These are phyloP conservation scores for Tardiomyces depauwii DNA, from an alignment of 1,139 yeast genomes.

Conservation along the genomic window DNA sequence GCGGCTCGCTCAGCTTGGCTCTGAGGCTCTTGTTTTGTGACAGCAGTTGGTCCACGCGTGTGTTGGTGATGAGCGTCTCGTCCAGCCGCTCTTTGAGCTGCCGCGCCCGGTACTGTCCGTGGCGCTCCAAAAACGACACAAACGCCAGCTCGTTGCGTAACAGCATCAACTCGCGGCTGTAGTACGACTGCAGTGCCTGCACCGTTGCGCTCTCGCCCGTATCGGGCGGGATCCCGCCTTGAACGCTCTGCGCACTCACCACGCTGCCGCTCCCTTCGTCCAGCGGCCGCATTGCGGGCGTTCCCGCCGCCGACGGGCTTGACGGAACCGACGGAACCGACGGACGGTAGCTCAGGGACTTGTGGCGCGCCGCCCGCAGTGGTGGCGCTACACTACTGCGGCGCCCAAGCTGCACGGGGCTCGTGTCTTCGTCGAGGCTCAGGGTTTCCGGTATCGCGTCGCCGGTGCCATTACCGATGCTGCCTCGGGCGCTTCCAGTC, in stretches of 20 bases:
- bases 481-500: constrained; percentile 1
- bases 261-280: not conserved
- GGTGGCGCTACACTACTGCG: not conserved
- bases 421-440: not conserved
- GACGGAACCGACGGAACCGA: not conserved
- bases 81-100: constrained; percentile 29
- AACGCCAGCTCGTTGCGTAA: constrained; percentile 55
- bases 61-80: constrained; percentile 21
- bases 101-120: constrained; percentile 38
- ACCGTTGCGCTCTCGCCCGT: not conserved
- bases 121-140: constrained; percentile 41
- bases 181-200: constrained; percentile 14
- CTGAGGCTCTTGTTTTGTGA: constrained; percentile 18
- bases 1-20: constrained; percentile 20
- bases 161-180: constrained; percentile 47
- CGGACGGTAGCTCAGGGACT: not conserved
- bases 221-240: not conserved
- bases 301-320: not conserved
- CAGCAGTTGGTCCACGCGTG: constrained; percentile 20
- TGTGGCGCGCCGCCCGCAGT: constrained; percentile 1
- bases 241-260: not conserved
- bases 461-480: constrained; percentile 4
- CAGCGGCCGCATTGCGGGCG: not conserved
- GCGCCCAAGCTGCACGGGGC: not conserved
- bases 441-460: constrained; percentile 10